These are phyloP conservation scores for Schizosaccharomyces lindneri DNA, from an alignment of 805 yeast species.

Conservation along the genomic window DNA sequence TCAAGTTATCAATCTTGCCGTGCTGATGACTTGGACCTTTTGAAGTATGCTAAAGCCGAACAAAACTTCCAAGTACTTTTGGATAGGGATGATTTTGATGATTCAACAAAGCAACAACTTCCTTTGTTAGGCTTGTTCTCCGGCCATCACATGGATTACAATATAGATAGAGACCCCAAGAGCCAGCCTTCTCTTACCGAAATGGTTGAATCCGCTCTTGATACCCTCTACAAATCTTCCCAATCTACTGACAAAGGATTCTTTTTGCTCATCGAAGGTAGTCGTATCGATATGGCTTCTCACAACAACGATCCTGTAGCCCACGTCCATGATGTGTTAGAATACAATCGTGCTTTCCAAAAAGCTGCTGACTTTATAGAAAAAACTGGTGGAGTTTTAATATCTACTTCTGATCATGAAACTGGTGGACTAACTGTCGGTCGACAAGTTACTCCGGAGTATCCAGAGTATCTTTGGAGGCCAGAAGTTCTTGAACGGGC, in stretches of 20 bases:
- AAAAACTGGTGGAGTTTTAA: constrained; percentile 41
- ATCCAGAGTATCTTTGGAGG: constrained; percentile 75
- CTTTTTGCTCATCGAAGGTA: constrained; percentile 26
- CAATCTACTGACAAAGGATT: constrained; percentile 54
- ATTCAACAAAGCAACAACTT: constrained; percentile 29
- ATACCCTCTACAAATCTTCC: constrained; percentile 29
- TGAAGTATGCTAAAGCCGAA: constrained; percentile 31
- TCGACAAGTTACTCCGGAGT: constrained; percentile 38
- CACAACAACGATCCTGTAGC: constrained; percentile 88
- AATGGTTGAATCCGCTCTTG: constrained; percentile 49
- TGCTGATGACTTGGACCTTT: constrained; percentile 40
- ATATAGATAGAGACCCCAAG: constrained; percentile 39
- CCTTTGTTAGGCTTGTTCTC: constrained; percentile 63
- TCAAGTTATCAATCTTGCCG: constrained; percentile 36
- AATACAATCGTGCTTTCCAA: constrained; percentile 58
- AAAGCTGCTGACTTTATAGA: constrained; percentile 34
- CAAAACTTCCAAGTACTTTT: constrained; percentile 13
- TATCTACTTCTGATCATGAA: constrained; percentile 83
- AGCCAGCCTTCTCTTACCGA: constrained; percentile 59
- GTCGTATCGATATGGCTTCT: constrained; percentile 88
- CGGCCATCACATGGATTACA: constrained; percentile 59
- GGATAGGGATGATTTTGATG: constrained; percentile 33
- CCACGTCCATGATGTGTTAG: constrained; percentile 73
- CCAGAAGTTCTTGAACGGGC: constrained; percentile 54
- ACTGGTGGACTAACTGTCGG: constrained; percentile 87